Conservation (phyloP, 2,329 filamentous ascomycete genomes). For the Xylaria sp. region DNA sequence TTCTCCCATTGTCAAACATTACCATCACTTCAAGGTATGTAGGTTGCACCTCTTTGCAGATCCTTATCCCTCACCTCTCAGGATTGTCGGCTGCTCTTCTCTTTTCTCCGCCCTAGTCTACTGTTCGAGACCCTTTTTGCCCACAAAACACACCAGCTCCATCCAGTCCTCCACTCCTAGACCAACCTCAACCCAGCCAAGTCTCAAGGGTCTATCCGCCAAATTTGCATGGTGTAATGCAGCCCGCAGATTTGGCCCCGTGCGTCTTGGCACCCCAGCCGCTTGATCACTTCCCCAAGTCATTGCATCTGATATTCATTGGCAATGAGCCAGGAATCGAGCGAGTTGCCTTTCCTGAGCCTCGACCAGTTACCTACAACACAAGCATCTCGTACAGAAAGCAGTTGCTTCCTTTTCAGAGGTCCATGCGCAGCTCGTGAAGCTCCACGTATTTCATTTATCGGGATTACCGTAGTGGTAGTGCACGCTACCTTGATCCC, state of each 20-base stretch:
- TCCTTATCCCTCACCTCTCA: neutral
- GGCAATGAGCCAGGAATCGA: constrained; percentile 21
- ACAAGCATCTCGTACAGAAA: neutral
- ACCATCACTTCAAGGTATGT: neutral
- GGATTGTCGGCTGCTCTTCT: neutral
- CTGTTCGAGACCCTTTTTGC: constrained; percentile 21
- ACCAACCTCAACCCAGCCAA: constrained; percentile 16
- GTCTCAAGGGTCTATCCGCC: constrained; percentile 12
- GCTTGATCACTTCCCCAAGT: constrained; percentile 38
- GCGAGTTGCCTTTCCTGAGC: constrained; percentile 13
- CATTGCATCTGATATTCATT: constrained; percentile 24
- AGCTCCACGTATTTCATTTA: constrained; percentile 18
- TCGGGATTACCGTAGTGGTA: neutral
- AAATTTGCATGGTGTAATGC: constrained; percentile 16
- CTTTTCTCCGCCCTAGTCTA: constrained; percentile 3
- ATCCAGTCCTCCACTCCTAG: constrained; percentile 35
- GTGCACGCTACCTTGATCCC: constrained; percentile 9
- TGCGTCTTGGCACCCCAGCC: constrained; percentile 41
- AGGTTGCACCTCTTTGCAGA: constrained; percentile 15
- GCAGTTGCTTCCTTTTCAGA: constrained; percentile 1
- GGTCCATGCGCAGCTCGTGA: constrained; percentile 24
- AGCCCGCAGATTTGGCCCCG: constrained; percentile 27
- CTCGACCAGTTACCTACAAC: neutral
- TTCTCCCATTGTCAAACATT: neutral
- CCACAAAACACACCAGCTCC: constrained; percentile 18